Conservation (phyloP, 2,329 filamentous ascomycete genomes). For the Xylariaceae sp. region DNA sequence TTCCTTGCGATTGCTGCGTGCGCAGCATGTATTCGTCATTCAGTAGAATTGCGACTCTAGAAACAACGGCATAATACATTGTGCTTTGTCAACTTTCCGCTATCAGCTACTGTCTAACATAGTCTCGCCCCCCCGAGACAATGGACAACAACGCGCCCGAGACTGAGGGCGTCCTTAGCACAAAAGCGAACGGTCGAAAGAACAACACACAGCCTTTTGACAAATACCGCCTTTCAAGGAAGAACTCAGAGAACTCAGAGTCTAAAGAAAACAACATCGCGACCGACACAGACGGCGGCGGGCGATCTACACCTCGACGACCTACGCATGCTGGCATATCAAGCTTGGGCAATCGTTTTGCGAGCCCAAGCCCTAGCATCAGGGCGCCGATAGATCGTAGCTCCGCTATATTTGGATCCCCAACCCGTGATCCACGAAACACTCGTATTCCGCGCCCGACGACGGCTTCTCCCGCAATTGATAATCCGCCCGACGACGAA, state of each 20-base stretch:
- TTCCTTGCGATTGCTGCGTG: neutral
- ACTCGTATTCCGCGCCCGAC: conserved; percentile 28
- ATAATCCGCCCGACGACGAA: conserved; percentile 5
- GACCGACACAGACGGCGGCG: conserved; percentile 22
- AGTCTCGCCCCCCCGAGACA: conserved; percentile 2
- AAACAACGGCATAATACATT: conserved; percentile 17
- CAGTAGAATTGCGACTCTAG: conserved; percentile 8
- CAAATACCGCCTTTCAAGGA: conserved; percentile 15
- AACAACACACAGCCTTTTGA: conserved; percentile 21
- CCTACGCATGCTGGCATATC: conserved; percentile 1
- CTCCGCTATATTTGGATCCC: conserved; percentile 15
- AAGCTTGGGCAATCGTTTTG: conserved; percentile 3
- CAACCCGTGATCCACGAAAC: conserved; percentile 16
- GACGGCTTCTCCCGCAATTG: conserved; percentile 5
- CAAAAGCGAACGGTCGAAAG: conserved; percentile 25
- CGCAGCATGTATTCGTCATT: conserved; percentile 14
- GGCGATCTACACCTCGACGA: conserved; percentile 10
- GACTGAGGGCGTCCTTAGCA: conserved; percentile 19
- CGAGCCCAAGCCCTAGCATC: conserved; percentile 10
- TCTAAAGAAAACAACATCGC: conserved; percentile 23
- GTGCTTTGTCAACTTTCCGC: neutral
- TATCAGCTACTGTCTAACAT: neutral
- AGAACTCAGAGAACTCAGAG: conserved; percentile 14
- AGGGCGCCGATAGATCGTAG: conserved; percentile 8
- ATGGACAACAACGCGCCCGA: conserved; percentile 24